These are phyloP conservation scores for Colletotrichum sp. DNA, from an alignment of 2,329 filamentous ascomycete genomes.

Conservation along the genomic window DNA sequence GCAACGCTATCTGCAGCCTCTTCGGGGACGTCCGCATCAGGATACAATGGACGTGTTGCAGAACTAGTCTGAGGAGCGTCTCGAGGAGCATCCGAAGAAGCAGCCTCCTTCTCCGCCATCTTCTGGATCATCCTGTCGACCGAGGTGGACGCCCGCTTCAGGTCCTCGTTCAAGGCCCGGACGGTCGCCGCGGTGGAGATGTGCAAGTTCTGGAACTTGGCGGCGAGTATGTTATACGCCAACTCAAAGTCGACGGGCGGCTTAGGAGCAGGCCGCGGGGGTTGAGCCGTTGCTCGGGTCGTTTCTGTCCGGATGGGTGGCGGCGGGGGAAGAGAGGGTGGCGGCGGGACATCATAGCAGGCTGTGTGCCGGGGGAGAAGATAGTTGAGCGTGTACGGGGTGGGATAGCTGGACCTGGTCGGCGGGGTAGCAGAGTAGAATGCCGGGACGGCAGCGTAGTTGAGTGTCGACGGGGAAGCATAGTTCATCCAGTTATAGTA, in stretches of 20 bases:
- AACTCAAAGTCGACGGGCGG: background rate
- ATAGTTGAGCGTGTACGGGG: background rate
- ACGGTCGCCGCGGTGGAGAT: background rate
- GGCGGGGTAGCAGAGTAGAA: no score
- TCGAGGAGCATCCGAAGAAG: background rate
- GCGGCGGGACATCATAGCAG: no score
- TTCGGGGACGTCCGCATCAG: background rate
- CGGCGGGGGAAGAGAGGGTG: background rate
- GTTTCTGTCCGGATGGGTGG: background rate
- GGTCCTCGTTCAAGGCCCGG: background rate
- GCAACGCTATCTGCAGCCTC: background rate
- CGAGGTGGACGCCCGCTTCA: background rate
- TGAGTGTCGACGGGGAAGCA: no score
- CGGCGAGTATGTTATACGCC: background rate
- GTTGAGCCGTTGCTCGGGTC: background rate
- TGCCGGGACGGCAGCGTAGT: no score
- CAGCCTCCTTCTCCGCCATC: background rate
- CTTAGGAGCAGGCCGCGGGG: background rate
- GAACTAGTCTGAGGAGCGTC: background rate
- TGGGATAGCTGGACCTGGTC: background rate
- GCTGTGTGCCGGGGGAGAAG: no score
- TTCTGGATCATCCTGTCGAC: background rate
- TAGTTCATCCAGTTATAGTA: no score
- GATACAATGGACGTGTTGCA: background rate
- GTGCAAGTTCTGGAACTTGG: background rate